Conservation (phyloP, 2,329 filamentous ascomycete genomes). For the Cercospora zeina region DNA sequence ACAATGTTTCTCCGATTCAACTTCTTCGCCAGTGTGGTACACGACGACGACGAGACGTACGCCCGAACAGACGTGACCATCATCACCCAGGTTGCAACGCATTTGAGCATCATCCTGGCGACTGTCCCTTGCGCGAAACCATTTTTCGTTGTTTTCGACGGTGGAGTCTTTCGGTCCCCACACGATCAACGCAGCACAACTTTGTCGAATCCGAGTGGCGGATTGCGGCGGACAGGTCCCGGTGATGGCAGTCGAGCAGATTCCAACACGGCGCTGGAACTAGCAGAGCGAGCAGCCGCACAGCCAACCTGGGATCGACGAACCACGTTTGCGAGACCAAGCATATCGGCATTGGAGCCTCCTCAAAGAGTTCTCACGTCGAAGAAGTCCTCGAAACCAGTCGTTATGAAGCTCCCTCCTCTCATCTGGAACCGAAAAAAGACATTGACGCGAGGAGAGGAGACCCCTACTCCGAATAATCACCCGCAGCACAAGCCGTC, state of each 20-base stretch:
- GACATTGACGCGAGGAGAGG: constrained; percentile 15
- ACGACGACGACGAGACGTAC: constrained; percentile 25
- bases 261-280: not conserved
- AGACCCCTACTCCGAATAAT: not conserved
- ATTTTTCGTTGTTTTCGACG: constrained; percentile 33
- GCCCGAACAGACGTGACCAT: constrained; percentile 28
- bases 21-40: constrained; percentile 23
- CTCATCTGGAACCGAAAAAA: constrained; percentile 21
- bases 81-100: constrained; percentile 32
- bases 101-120: constrained; percentile 35
- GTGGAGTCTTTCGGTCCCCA: constrained; percentile 23
- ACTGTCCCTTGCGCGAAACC: constrained; percentile 38
- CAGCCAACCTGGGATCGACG: constrained; percentile 19
- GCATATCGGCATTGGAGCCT: not conserved
- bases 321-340: constrained; percentile 19
- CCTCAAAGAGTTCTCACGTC: not conserved
- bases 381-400: not conserved
- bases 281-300: not conserved
- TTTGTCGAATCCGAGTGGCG: not conserved
- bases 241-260: not conserved
- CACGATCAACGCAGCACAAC: not conserved
- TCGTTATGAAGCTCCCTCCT: constrained; percentile 11
- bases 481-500: constrained; percentile 11
- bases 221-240: not conserved
- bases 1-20: constrained; percentile 25